Base-by-base conservation (phyloP, 495 filamentous ascomycete genomes). In the Haplographium delicatum region DNA sequence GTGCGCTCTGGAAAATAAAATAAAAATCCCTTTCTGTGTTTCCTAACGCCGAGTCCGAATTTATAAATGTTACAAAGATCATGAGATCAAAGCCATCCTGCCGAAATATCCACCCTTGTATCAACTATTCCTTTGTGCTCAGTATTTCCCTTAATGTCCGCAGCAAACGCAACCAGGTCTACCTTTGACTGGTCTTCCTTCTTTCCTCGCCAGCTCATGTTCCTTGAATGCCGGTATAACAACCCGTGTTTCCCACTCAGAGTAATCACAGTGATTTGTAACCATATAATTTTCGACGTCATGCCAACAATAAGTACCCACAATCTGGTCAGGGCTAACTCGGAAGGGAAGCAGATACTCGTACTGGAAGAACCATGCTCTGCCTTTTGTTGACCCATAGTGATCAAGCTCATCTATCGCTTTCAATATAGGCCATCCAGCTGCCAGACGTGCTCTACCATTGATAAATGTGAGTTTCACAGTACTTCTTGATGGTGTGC, bases 131-230 rank as follows among this genome's bases (percentile, higher is more conserved):
- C 35, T 15, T 11, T 18, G 6, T 43, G 9, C 37, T 13, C 16
- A 20, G 9, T 7, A 22, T 13, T 22, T 18, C 38, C 31, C 19
- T 16, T 24, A 19, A 15, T 50, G 33, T 4, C 40, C 16, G 23
- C 50, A 52, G 20, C 46, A 49, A 24, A 24, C 26, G 22, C 51
- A 43, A 9, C 20, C 44, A 19, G 4, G 19, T 2, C 18, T 24
- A 24, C 30, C 13, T 11, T 44, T 18, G 44, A 13, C 6, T 25
- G 15, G 11, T 23, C 35, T 23, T 5, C 44, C 44, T 20, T 51
- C 42, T 27, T 27, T 31, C 20, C 54, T 51, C 9, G 47, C 48
- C n/a, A 15, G 1, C 19, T 57, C 54, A 38, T 57, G 54, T 37
- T 47, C 41, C 25, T 47, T 1, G 11, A 51, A 47, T 16, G 34